Evolutionary conservation across 306 rosid species (phyloP), one percentile per base, ranked within the genome.

Genomic region (Sicyos baderoa): DNA sequence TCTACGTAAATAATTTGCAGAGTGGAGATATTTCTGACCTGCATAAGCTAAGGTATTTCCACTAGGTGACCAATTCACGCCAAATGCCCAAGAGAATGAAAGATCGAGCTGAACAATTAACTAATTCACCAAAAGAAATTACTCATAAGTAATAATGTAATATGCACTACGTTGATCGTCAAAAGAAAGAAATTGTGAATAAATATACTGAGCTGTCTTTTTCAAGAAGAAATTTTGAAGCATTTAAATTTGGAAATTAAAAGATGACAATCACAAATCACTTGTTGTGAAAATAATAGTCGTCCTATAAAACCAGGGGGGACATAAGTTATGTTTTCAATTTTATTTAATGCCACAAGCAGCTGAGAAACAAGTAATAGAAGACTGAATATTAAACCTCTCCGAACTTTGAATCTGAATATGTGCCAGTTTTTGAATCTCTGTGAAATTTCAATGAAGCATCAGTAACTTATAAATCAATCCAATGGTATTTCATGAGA

Each of bases 21-120:
- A 59, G 51, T 65, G 79, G 65, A 73, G 72, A 81, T 63, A 74
- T 78, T 72, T 74, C 97, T 88, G 69, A 93, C 99, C 99, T 80
- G 79, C 89, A 71, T 90, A 93, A 47, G 91, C 91, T 82, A 90
- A 84, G 84, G 97, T 90, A 76, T 84, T 85, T 73, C 99, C 99
- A 75, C 97, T 90, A 72, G 97, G 90, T 66, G 99, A 93, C 99
- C 99, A 93, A 84, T 81, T 93, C 77, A 90, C 97, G 47, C 99
- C 95, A 47, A 93, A 93, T 58, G 97, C 82, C 99, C 99, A 93
- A 69, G 95, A 84, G 61, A 77, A 81, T 8, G 95, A 90, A 78
- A 90, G 96, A 83, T 93, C 97, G 61, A 93, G 97, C 87, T 93
- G 94, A 77, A 86, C 79, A 71, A 93, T 86, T 78, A 84, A 81